phyloP scores from a whole-genome alignment of 805 yeast genomes.

The Cephaloascus fragrans region DNA sequence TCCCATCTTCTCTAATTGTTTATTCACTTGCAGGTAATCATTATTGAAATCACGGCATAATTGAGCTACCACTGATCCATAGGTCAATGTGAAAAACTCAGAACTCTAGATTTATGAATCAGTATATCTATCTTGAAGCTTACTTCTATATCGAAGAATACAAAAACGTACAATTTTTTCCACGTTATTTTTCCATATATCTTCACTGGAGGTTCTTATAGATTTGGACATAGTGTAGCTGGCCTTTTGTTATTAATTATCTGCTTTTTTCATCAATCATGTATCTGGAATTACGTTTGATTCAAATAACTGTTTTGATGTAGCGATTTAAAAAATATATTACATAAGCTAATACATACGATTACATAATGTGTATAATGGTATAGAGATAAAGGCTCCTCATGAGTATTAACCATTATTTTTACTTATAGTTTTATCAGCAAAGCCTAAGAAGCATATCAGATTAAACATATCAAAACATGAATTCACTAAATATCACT shows the following conservation, averaged over 20 bases:
- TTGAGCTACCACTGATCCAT: conserved; percentile 90
- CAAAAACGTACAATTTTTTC: conserved; percentile 66
- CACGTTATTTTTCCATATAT: conserved; percentile 80
- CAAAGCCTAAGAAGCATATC: no score
- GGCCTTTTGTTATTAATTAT: conserved; percentile 3
- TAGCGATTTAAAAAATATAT: no score
- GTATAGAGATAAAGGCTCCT: no score
- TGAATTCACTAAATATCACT: no score
- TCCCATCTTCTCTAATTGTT: conserved; percentile 87
- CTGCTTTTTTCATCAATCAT: neutral
- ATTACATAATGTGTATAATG: no score
- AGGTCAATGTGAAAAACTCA: conserved; percentile 88
- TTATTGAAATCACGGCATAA: conserved; percentile 73
- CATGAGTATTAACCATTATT: no score
- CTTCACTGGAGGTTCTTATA: conserved; percentile 58
- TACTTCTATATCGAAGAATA: neutral
- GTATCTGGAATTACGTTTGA: no score
- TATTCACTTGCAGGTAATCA: conserved; percentile 72
- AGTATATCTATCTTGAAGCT: no score
- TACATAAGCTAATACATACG: no score
- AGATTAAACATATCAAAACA: no score
- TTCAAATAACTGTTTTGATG: no score
- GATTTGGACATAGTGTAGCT: conserved; percentile 22
- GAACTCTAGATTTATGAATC: conserved; percentile 58
- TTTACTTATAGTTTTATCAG: no score